Conservation (phyloP, 495 filamentous ascomycete genomes). For the Aspergillus sclerotioniger region DNA sequence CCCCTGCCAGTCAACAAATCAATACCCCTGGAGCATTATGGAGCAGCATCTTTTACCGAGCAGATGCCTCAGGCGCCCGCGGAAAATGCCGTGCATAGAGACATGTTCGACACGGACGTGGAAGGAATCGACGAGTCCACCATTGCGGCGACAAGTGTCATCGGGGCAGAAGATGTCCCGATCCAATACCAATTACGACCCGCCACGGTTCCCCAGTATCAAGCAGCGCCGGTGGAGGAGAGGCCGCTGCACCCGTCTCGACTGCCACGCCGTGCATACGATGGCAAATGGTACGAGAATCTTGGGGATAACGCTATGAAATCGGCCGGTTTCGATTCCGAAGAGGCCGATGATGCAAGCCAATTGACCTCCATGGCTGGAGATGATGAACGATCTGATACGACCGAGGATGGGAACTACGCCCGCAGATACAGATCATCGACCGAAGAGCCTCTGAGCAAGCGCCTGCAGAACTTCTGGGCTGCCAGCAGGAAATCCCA, state of each 20-base stretch:
- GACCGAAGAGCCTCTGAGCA: conserved; percentile 40
- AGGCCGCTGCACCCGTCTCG: conserved; percentile 30
- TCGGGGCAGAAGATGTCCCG: conserved; percentile 34
- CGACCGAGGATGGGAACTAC: conserved; percentile 28
- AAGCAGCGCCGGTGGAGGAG: conserved; percentile 21
- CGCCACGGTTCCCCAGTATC: conserved; percentile 19
- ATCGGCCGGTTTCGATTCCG: conserved; percentile 36
- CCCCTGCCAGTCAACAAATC: conserved; percentile 19
- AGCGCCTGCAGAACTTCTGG: conserved; percentile 43
- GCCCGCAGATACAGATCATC: conserved; percentile 27
- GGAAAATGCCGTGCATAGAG: conserved; percentile 26
- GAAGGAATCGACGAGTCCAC: conserved; percentile 49
- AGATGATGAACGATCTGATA: conserved; percentile 36
- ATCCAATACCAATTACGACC: conserved; percentile 22
- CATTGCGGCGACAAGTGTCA: conserved; percentile 41
- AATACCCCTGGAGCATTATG: conserved; percentile 20
- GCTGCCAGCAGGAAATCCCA: conserved; percentile 32
- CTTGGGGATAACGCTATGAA: conserved; percentile 38
- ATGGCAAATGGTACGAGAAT: conserved; percentile 38
- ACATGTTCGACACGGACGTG: conserved; percentile 47
- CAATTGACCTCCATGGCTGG: conserved; percentile 35
- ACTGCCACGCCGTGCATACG: conserved; percentile 24
- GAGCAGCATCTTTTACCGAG: conserved; percentile 14
- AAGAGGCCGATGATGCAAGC: conserved; percentile 33
- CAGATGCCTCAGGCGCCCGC: conserved; percentile 15